These are phyloP conservation scores for Aspergillus felis DNA, from an alignment of 2,329 filamentous ascomycete species.

Conservation along the genomic window DNA sequence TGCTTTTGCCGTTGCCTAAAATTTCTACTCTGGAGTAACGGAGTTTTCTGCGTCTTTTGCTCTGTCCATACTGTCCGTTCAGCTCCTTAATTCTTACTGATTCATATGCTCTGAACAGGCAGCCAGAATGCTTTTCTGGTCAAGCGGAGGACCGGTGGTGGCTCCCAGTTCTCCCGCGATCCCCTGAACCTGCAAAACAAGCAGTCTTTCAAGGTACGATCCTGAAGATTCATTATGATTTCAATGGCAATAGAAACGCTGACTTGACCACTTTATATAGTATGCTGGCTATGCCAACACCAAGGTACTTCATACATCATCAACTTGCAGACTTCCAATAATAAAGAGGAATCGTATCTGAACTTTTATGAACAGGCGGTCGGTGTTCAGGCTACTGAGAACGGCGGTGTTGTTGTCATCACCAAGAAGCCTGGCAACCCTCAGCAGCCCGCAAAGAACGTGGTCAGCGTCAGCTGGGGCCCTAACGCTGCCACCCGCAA, in stretches of 20 bases:
- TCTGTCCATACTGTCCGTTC: neutral
- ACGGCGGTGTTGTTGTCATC: slow-evolving; percentile 74
- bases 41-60: neutral
- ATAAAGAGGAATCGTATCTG: slow-evolving; percentile 2
- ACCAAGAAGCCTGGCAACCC: slow-evolving; percentile 75
- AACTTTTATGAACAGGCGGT: slow-evolving; percentile 60
- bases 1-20: neutral
- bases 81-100: slow-evolving; percentile 9
- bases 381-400: slow-evolving; percentile 69
- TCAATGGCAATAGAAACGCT: slow-evolving; percentile 10
- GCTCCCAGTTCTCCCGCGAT: slow-evolving; percentile 88
- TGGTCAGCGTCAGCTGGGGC: slow-evolving; percentile 65
- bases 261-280: slow-evolving; percentile 44
- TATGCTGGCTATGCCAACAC: slow-evolving; percentile 90
- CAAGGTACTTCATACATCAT: slow-evolving; percentile 60
- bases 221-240: neutral
- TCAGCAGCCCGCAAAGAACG: slow-evolving; percentile 68
- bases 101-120: slow-evolving; percentile 51
- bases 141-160: slow-evolving; percentile 77
- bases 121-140: slow-evolving; percentile 85
- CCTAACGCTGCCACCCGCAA: slow-evolving; percentile 73
- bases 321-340: neutral
- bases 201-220: slow-evolving; percentile 77
- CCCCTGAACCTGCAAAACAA: slow-evolving; percentile 90
- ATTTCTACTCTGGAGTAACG: neutral